Percentiles rank a stretch among this genome's conserved stretches.
Conservation (phyloP, 371 early-diverging fungal species). For the Mucor irregularis region DNA sequence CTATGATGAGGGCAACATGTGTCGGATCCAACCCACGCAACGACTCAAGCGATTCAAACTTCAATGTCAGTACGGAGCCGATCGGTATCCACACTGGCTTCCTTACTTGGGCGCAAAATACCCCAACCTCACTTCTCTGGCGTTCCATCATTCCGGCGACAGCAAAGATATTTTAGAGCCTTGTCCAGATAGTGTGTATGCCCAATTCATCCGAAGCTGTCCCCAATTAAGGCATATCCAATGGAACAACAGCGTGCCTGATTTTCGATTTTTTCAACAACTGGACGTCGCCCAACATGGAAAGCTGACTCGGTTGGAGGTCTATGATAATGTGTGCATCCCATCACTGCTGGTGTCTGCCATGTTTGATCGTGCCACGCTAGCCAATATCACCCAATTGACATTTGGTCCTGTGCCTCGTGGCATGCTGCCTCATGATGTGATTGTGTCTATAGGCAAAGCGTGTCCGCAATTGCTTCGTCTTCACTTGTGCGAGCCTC, state of each 20-base stretch:
- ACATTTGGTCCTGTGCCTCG: constrained; percentile 16
- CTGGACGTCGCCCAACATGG: background rate
- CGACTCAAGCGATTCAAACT: constrained; percentile 2
- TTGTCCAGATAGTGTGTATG: constrained; percentile 5
- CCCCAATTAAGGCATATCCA: background rate
- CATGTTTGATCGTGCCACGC: constrained; percentile 6
- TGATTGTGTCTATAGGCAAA: constrained; percentile 3
- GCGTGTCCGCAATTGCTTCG: constrained; percentile 11
- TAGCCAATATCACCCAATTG: constrained; percentile 1
- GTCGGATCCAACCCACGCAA: background rate
- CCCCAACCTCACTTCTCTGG: constrained; percentile 6
- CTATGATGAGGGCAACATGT: background rate
- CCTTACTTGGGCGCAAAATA: constrained; percentile 11
- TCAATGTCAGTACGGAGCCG: constrained; percentile 10
- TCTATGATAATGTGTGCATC: constrained; percentile 5
- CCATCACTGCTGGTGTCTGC: constrained; percentile 1
- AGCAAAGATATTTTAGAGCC: constrained; percentile 13
- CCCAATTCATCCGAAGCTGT: constrained; percentile 6
- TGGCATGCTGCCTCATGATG: constrained; percentile 1
- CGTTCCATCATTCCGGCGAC: constrained; percentile 10
- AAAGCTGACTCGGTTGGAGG: background rate
- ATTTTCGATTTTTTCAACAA: constrained; percentile 15
- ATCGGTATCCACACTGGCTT: constrained; percentile 17
- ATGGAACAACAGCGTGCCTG: constrained; percentile 15
- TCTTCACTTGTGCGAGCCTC: constrained; percentile 4